phyloP scores from a whole-genome alignment of 2,329 filamentous ascomycete genomes.

The Diatrype stigma region DNA sequence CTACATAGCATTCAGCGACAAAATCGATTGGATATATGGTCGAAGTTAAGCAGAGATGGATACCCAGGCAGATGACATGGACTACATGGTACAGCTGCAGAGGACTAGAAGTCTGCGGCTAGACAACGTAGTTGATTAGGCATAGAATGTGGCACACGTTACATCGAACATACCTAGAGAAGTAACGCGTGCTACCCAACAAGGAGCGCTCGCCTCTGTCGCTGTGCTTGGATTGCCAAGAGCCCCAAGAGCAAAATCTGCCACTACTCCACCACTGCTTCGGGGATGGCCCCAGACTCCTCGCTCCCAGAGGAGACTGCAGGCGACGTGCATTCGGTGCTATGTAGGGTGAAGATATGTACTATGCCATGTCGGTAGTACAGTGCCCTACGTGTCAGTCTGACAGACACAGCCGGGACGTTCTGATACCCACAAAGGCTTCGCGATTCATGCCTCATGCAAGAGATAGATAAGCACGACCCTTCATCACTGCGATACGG shows the following conservation, averaged over 20 bases:
- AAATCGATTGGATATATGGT: too few species aligned
- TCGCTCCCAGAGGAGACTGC: slow-evolving; percentile 8
- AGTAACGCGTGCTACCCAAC: too few species aligned
- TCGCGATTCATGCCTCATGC: slow-evolving; percentile 16
- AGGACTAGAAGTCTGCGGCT: neutral
- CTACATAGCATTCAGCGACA: too few species aligned
- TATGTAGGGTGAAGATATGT: slow-evolving; percentile 11
- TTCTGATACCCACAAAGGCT: slow-evolving; percentile 8
- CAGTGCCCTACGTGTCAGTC: slow-evolving; percentile 31
- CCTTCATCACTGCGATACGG: neutral
- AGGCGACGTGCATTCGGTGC: slow-evolving; percentile 17
- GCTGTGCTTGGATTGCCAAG: neutral
- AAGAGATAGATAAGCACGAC: neutral
- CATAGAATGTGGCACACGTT: neutral
- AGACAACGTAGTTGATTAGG: neutral
- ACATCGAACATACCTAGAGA: neutral
- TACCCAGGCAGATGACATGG: too few species aligned
- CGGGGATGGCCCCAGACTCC: neutral
- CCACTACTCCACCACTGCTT: neutral
- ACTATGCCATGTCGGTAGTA: slow-evolving; percentile 14
- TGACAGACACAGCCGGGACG: slow-evolving; percentile 16
- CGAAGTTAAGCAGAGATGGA: too few species aligned
- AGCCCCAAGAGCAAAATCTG: neutral
- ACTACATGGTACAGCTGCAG: too few species aligned
- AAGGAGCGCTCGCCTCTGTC: neutral